These are phyloP conservation scores for Leishmania major DNA, from an alignment of 208 protist species.

Conservation along the genomic window DNA sequence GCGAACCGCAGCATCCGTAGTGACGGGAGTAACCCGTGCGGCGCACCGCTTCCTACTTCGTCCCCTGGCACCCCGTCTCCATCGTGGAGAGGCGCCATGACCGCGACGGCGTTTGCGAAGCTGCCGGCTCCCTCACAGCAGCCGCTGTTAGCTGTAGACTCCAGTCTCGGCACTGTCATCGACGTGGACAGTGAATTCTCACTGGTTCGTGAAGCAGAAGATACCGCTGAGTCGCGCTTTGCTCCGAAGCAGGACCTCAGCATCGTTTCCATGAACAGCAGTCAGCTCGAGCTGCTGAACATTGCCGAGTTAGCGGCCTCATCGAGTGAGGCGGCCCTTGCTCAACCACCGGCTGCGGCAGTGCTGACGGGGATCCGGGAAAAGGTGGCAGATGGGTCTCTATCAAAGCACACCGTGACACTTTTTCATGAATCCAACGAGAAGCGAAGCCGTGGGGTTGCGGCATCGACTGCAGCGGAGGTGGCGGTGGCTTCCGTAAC, in stretches of 20 bases:
- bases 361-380: background rate
- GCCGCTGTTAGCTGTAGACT: background rate
- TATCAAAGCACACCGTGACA: constrained; percentile 1
- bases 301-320: background rate
- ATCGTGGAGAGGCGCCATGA: background rate
- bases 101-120: background rate
- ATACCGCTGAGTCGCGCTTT: background rate
- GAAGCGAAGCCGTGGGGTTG: background rate
- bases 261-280: constrained; percentile 42
- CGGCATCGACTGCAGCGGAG: background rate
- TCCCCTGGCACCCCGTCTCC: constrained; percentile 1
- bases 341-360: background rate
- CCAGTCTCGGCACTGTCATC: background rate
- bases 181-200: constrained; percentile 4
- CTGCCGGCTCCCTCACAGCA: background rate
- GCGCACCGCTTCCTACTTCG: constrained; percentile 22
- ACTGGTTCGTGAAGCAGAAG: background rate
- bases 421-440: constrained; percentile 9
- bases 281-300: constrained; percentile 38
- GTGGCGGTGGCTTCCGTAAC: background rate
- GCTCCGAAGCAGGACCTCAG: constrained; percentile 33
- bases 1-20: constrained; percentile 44
- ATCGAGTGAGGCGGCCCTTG: background rate
- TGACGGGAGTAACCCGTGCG: constrained; percentile 45
- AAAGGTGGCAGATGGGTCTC: too few species aligned